A percentile compares a stretch with the other conserved stretches of the same genome.
phyloP scores from a whole-genome alignment of 257 asterid species.

The Osmanthus fragrans region DNA sequence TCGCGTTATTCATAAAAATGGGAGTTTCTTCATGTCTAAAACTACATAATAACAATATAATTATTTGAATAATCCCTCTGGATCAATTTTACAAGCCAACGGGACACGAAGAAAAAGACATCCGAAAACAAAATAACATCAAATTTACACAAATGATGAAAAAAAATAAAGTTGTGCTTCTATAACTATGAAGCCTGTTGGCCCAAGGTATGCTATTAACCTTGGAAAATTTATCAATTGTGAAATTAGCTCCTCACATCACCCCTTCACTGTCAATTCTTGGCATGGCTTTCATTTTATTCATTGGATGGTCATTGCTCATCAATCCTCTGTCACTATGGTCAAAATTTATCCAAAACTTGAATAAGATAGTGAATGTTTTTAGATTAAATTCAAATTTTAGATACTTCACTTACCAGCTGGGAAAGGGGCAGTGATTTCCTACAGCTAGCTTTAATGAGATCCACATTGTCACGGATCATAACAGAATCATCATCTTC shows the following conservation, averaged over 20 bases:
- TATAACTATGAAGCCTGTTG: constrained; percentile 24
- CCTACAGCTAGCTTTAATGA: constrained; percentile 71
- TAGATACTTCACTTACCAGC: constrained; percentile 45
- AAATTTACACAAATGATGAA: too few relatives aligned
- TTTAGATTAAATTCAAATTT: too few relatives aligned
- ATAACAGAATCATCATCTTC: constrained; percentile 76
- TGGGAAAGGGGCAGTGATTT: constrained; percentile 94
- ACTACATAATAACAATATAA: too few relatives aligned
- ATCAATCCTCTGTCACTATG: constrained; percentile 77
- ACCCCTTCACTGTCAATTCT: constrained; percentile 92
- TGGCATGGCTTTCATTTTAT: constrained; percentile 93
- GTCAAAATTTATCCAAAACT: constrained; percentile 18
- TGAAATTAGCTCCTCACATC: constrained; percentile 86
- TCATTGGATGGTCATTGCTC: constrained; percentile 89
- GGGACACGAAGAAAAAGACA: neutral
- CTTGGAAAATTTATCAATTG: constrained; percentile 69
- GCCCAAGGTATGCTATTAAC: constrained; percentile 69
- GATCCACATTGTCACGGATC: constrained; percentile 70
- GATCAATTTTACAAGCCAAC: neutral
- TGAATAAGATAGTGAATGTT: too few relatives aligned
- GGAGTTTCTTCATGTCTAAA: too few relatives aligned
- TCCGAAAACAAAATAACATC: neutral
- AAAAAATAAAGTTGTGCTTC: neutral
- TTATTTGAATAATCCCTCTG: neutral
- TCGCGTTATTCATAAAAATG: too few relatives aligned